phyloP scores from a whole-genome alignment of 2,329 filamentous ascomycete genomes.

The Aureobasidium vineae region DNA sequence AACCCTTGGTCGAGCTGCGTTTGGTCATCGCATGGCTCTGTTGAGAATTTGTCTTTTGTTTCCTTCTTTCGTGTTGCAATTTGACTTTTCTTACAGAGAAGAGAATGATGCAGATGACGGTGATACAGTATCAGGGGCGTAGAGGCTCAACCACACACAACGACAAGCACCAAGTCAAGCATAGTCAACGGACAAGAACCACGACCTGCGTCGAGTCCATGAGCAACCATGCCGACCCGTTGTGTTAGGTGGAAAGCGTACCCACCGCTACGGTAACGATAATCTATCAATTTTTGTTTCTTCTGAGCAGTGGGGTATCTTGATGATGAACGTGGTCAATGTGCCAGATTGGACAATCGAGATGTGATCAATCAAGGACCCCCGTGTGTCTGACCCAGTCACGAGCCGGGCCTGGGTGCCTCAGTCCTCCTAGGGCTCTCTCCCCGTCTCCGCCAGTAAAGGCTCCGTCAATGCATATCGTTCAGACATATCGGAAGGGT shows the following conservation, averaged over 20 bases:
- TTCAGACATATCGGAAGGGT: background rate
- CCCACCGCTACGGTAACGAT: conserved; percentile 20
- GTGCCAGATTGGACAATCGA: background rate
- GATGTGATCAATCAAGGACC: background rate
- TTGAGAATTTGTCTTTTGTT: background rate
- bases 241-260: conserved; percentile 3
- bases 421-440: background rate
- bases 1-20: background rate
- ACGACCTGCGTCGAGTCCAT: background rate
- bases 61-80: background rate
- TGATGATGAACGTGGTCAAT: background rate
- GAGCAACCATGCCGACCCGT: conserved; percentile 3
- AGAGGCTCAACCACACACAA: background rate
- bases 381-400: background rate
- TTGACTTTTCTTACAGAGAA: background rate
- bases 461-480: conserved; percentile 3
- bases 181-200: background rate
- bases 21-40: conserved; percentile 1
- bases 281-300: conserved; percentile 21
- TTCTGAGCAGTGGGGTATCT: conserved; percentile 5
- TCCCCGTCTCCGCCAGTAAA: conserved; percentile 7
- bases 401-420: conserved; percentile 5
- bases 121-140: background rate
- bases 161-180: conserved; percentile 1
- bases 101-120: background rate